These are phyloP conservation scores for Tricholoma flavovirens DNA, from an alignment of 768 basidiomycete genomes.

Conservation along the genomic window DNA sequence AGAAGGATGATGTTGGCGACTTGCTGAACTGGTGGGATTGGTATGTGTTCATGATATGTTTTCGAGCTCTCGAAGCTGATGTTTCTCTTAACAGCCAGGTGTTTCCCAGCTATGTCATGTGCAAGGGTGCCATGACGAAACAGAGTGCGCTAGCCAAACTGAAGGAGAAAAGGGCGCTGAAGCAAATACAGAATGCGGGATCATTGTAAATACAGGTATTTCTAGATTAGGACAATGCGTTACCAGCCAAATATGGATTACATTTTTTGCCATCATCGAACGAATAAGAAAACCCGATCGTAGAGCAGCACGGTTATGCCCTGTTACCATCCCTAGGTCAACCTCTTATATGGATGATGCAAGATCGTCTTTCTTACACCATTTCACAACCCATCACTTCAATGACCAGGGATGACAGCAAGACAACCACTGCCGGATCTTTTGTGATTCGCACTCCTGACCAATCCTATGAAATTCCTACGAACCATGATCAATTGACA, in stretches of 20 bases:
- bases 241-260: not conserved
- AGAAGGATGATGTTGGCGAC: not conserved
- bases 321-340: not conserved
- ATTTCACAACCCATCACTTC: too few species aligned
- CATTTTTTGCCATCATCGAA: not conserved
- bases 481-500: too few species aligned
- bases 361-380: not conserved
- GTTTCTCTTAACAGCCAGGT: not conserved
- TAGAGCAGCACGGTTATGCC: not conserved
- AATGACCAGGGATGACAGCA: too few species aligned
- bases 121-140: not conserved
- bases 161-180: not conserved
- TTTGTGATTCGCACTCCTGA: too few species aligned
- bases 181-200: not conserved
- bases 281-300: not conserved
- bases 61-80: not conserved
- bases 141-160: not conserved
- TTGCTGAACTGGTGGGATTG: slow-evolving; percentile 5
- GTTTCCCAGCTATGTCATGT: not conserved
- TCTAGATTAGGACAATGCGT: not conserved
- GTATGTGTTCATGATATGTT: not conserved
- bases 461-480: too few species aligned
- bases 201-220: not conserved
- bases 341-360: not conserved
- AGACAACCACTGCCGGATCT: too few species aligned